Conservation (phyloP, 1,284 basidiomycete genomes). For the Gymnopus androsaceus region DNA sequence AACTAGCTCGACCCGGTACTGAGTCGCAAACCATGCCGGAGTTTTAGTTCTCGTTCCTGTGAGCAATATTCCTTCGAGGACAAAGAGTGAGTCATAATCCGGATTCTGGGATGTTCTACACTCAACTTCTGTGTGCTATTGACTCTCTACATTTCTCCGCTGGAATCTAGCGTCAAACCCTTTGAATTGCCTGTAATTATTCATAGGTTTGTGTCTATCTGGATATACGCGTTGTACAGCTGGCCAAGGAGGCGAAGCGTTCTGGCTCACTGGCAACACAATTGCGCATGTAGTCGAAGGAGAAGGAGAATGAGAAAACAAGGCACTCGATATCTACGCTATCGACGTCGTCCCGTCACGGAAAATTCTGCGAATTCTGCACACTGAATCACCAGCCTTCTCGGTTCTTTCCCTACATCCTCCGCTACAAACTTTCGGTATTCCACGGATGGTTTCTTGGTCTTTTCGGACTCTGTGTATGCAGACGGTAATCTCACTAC, state of each 20-base stretch:
- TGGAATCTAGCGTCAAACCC: conserved; percentile 50
- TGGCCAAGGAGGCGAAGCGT: conserved; percentile 69
- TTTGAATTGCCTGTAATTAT: conserved; percentile 48
- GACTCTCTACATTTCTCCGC: conserved; percentile 61
- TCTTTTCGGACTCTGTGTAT: conserved; percentile 81
- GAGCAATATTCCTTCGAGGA: conserved; percentile 70
- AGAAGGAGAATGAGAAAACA: too few species aligned
- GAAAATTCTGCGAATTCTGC: not conserved
- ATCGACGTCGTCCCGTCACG: conserved; percentile 31
- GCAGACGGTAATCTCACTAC: conserved; percentile 69
- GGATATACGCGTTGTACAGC: conserved; percentile 28
- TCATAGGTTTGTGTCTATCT: not conserved
- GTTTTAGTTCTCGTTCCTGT: conserved; percentile 69
- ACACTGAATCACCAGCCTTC: conserved; percentile 24
- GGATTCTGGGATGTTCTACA: not conserved
- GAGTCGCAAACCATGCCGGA: conserved; percentile 65
- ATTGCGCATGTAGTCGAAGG: conserved; percentile 65
- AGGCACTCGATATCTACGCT: conserved; percentile 53
- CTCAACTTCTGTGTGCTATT: too few species aligned
- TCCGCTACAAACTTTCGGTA: conserved; percentile 73
- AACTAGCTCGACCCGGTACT: conserved; percentile 68
- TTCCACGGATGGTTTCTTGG: conserved; percentile 50
- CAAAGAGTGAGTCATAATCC: conserved; percentile 51
- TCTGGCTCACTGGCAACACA: conserved; percentile 75
- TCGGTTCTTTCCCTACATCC: conserved; percentile 67